Conservation (phyloP, 2,329 filamentous ascomycete genomes). For the Cercospora zeae-maydis region DNA sequence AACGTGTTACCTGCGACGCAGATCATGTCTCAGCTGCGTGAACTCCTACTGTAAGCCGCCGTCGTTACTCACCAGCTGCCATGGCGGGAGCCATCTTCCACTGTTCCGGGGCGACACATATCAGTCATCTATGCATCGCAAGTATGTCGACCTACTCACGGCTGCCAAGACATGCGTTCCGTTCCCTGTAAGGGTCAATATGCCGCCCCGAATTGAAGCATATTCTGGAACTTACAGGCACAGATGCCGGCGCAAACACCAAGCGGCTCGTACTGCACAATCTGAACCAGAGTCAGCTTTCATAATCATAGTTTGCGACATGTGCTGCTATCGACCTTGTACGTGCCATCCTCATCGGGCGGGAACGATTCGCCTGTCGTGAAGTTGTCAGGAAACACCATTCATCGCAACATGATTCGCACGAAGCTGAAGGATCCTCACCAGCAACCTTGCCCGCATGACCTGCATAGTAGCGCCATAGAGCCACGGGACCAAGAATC, state of each 20-base stretch:
- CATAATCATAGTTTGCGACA: background rate
- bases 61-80: slow-evolving; percentile 35
- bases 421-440: background rate
- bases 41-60: background rate
- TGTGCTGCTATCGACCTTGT: background rate
- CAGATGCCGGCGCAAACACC: slow-evolving; percentile 44
- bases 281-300: slow-evolving; percentile 9
- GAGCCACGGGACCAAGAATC: slow-evolving; percentile 24
- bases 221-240: slow-evolving; percentile 28
- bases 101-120: slow-evolving; percentile 27
- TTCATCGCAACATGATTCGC: background rate
- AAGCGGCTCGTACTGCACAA: slow-evolving; percentile 41
- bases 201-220: background rate
- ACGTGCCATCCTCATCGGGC: slow-evolving; percentile 24
- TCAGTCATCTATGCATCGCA: background rate
- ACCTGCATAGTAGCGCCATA: slow-evolving; percentile 32
- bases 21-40: background rate
- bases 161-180: slow-evolving; percentile 32
- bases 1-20: slow-evolving; percentile 53
- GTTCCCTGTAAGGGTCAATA: background rate
- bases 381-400: background rate
- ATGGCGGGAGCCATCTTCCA: slow-evolving; percentile 59
- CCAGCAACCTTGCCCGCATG: slow-evolving; percentile 30
- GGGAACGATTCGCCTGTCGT: slow-evolving; percentile 20
- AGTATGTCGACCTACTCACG: slow-evolving; percentile 1